A percentile compares a stretch with the other conserved stretches of the same genome.
Conservation (phyloP, 78 protist genomes). For the Capsaspora owczarzaki region DNA sequence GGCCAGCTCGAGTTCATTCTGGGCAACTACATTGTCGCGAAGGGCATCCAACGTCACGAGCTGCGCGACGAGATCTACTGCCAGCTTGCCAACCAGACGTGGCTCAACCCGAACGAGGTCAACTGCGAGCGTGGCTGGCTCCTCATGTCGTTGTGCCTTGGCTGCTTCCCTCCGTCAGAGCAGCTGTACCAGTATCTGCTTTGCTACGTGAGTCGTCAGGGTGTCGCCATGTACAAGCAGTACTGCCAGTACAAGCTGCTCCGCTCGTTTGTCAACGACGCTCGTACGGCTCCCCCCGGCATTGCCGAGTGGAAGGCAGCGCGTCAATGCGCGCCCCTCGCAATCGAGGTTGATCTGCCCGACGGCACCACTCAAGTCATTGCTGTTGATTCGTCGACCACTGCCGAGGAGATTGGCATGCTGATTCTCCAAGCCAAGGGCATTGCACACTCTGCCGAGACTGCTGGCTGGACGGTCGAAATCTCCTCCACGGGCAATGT, state of each 20-base stretch:
- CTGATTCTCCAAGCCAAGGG: neutral
- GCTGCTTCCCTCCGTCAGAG: neutral
- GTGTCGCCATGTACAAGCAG: neutral
- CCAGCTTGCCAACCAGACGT: neutral
- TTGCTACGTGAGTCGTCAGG: neutral
- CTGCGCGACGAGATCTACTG: neutral
- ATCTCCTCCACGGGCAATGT: neutral
- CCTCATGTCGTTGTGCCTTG: neutral
- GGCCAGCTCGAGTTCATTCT: neutral
- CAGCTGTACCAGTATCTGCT: neutral
- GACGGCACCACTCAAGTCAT: neutral
- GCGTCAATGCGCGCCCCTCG: no score
- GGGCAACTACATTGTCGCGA: neutral
- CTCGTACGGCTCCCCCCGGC: neutral
- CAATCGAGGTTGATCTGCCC: neutral
- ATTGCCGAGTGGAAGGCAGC: neutral
- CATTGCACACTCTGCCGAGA: neutral
- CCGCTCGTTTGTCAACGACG: neutral
- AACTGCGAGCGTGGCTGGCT: constrained; percentile 4
- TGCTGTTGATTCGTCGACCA: neutral
- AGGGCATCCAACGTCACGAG: neutral
- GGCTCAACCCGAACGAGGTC: neutral
- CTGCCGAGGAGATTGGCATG: neutral
- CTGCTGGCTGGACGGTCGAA: neutral
- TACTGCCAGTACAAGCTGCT: neutral